These are phyloP conservation scores for Trichoderma asperellum DNA, from an alignment of 2,329 filamentous ascomycete species.

Conservation along the genomic window DNA sequence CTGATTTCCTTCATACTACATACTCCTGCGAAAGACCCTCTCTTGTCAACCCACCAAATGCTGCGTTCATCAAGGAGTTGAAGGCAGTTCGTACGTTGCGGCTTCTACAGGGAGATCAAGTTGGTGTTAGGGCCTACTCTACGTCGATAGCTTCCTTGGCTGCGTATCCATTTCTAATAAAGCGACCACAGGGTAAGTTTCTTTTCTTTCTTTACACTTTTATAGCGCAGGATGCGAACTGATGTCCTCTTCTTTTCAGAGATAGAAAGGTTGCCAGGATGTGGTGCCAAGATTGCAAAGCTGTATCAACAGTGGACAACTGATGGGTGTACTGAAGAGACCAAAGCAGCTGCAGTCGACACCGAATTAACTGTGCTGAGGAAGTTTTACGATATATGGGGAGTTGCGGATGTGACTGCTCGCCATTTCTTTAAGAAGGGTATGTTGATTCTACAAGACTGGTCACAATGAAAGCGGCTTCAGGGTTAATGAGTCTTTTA, in stretches of 20 bases:
- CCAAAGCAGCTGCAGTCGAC: conserved; percentile 66
- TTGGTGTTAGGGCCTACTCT: conserved; percentile 84
- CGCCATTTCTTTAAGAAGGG: conserved; percentile 75
- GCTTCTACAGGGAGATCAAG: conserved; percentile 71
- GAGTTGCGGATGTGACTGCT: conserved; percentile 82
- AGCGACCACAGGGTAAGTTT: conserved; percentile 46
- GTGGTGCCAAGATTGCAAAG: conserved; percentile 75
- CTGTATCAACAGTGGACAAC: conserved; percentile 76
- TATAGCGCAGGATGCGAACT: neutral
- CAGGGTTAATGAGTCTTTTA: neutral
- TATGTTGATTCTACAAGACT: conserved; percentile 18
- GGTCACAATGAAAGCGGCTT: neutral
- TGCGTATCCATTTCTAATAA: conserved; percentile 69
- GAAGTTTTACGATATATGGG: conserved; percentile 85
- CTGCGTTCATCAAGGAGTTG: conserved; percentile 73
- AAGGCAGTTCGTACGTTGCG: conserved; percentile 74
- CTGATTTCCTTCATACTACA: conserved; percentile 61
- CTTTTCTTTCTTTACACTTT: too few species aligned
- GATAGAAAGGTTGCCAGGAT: conserved; percentile 70
- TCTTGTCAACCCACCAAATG: conserved; percentile 70
- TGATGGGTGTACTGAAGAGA: conserved; percentile 64
- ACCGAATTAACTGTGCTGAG: conserved; percentile 66
- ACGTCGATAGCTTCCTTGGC: conserved; percentile 81
- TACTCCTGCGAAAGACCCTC: conserved; percentile 85
- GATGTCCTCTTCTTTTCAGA: conserved; percentile 42